Evolutionary conservation across 352 stramenopile genomes (phyloP), one percentile per base, ranked within the genome.

Genomic region (Globisporangium solare): DNA sequence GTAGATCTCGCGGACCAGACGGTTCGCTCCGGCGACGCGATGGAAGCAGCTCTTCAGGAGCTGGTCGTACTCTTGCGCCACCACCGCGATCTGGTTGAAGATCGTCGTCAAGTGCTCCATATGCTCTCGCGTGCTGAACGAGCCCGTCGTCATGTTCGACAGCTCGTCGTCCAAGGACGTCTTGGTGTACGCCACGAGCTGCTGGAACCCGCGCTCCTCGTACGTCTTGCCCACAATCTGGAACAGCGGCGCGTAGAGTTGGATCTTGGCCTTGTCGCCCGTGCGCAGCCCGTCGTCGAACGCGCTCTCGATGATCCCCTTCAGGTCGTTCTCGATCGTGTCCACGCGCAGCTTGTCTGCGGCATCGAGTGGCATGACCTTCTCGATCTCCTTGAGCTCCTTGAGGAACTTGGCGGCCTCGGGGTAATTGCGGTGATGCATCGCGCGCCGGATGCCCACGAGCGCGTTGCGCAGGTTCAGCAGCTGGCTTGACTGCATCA

Each of bases 281-380:
- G 63, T 56, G 6, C 58, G 64, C 37, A 95, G 50, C 1, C 79
- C 83, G 1, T 80, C 65, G 13, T 82, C 77, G 18, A 92, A 91
- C 24, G 73, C 63, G 21, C 69, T 68, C 66, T 93, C 82, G 64
- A 95, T 85, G 35, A 90, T 67, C 24, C 63, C 64, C 60, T 92
- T 89, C 1, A 94, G 73, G 48, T 95, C 83, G 55, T 74, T 91
- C 68, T 95, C 86, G 47, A 89, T 84, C 15, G 79, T 90, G 62
- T 92, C 84, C 22, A 95, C 69, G 39, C 83, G 83, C 53, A 95
- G 58, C 48, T 89, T 89, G 58, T 95, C 86, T 12, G 83, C 81
- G 15, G 89, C 79, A 56, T 94, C 86, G 45, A 95, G 61, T 14
- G 71, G 56, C 73, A 91, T 89, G 51, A 89, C 61, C 63, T 83